Conservation (phyloP, 2,329 filamentous ascomycete genomes). For the Arthroderma sp. region DNA sequence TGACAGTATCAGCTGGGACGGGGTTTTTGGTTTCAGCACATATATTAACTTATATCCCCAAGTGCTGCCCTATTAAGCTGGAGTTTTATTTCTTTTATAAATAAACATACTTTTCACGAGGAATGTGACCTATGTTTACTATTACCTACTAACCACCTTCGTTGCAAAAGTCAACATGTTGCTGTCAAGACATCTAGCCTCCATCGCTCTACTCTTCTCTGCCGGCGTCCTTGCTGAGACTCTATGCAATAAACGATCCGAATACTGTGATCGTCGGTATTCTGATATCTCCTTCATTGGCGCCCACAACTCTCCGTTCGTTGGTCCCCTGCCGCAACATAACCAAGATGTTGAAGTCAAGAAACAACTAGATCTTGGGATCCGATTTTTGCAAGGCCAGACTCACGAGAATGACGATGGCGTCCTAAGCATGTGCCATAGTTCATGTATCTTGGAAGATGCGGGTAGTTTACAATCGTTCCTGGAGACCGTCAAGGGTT, state of each 20-base stretch:
- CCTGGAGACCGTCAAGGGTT: conserved; percentile 45
- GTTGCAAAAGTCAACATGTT: background rate
- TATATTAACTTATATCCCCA: no score
- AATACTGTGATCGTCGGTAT: conserved; percentile 45
- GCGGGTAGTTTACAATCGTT: conserved; percentile 44
- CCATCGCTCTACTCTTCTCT: background rate
- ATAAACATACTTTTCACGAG: no score
- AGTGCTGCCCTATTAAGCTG: no score
- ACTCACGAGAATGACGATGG: conserved; percentile 41
- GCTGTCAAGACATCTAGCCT: background rate
- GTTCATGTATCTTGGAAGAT: conserved; percentile 46
- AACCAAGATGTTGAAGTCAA: conserved; percentile 50
- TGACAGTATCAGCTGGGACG: no score
- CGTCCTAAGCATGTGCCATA: conserved; percentile 50
- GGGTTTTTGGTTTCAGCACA: no score
- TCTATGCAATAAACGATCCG: conserved; percentile 45
- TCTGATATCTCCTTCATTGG: conserved; percentile 49
- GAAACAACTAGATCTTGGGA: conserved; percentile 46
- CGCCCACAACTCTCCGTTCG: conserved; percentile 53
- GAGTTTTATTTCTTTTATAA: no score
- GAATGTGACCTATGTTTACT: no score
- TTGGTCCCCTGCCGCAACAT: conserved; percentile 40
- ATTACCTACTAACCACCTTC: no score
- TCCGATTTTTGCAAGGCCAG: conserved; percentile 53
- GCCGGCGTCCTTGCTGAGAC: conserved; percentile 3